A percentile compares a stretch with the other conserved stretches of the same genome.
These are phyloP conservation scores for Talaromyces amestolkiae DNA, from an alignment of 2,329 filamentous ascomycete species.

Conservation along the genomic window DNA sequence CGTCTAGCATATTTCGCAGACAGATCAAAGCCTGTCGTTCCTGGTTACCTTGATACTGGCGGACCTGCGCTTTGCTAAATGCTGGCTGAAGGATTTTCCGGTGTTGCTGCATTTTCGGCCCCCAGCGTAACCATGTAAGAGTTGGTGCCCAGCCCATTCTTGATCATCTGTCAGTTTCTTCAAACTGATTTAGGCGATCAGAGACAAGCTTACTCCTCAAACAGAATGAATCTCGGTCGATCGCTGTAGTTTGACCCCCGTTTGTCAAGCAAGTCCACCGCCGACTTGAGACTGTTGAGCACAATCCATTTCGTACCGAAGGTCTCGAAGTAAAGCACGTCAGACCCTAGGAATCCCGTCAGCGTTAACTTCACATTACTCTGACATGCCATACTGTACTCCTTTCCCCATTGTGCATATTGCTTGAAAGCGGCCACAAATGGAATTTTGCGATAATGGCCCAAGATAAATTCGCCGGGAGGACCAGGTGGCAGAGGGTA, in stretches of 20 bases:
- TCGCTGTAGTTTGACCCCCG: conserved; percentile 8
- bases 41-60: conserved; percentile 6
- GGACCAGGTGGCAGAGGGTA: conserved; percentile 5
- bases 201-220: conserved; percentile 3
- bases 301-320: conserved; percentile 7
- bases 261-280: conserved; percentile 8
- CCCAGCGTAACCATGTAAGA: conserved; percentile 11
- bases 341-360: not conserved
- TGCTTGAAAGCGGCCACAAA: conserved; percentile 2
- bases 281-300: conserved; percentile 8
- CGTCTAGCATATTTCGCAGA: not conserved
- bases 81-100: conserved; percentile 11
- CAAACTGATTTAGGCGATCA: too few relatives aligned
- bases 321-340: conserved; percentile 10
- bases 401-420: conserved; percentile 10
- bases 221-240: conserved; percentile 5
- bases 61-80: conserved; percentile 6
- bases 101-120: conserved; percentile 6
- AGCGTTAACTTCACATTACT: not conserved
- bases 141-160: conserved; percentile 12
- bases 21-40: not conserved
- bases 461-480: conserved; percentile 1
- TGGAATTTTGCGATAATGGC: conserved; percentile 5
- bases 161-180: not conserved
- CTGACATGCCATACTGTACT: not conserved